phyloP scores from a whole-genome alignment of 192 early-diverging fungal genomes.

The Entomortierella parvispora region DNA sequence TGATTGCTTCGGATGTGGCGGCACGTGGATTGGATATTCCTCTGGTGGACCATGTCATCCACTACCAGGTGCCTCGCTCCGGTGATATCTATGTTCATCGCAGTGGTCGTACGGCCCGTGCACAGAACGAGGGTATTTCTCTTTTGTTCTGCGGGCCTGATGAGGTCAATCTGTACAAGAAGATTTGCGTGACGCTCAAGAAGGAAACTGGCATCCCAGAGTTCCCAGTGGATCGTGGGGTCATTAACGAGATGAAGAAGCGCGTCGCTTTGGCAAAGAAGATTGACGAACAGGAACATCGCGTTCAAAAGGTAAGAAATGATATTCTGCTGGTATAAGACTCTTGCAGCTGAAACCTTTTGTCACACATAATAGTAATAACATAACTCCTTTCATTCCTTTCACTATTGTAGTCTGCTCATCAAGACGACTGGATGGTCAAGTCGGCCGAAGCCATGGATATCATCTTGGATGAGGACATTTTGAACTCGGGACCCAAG shows the following conservation, averaged over 20 bases:
- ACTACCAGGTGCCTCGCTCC: slow-evolving; percentile 93
- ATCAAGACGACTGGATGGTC: slow-evolving; percentile 48
- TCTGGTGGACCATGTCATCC: slow-evolving; percentile 91
- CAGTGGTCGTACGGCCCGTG: slow-evolving; percentile 93
- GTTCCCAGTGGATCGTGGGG: slow-evolving; percentile 84
- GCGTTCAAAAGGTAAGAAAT: slow-evolving; percentile 73
- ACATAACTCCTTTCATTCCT: slow-evolving; percentile 32
- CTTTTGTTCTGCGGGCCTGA: slow-evolving; percentile 87
- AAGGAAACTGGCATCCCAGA: slow-evolving; percentile 77
- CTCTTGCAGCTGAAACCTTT: slow-evolving; percentile 1
- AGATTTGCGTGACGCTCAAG: slow-evolving; percentile 82
- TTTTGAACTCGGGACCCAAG: slow-evolving; percentile 22
- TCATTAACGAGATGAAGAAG: slow-evolving; percentile 76
- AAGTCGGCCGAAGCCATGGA: slow-evolving; percentile 48
- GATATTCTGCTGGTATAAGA: too few relatives aligned
- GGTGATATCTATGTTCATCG: slow-evolving; percentile 97
- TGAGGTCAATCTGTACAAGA: slow-evolving; percentile 83
- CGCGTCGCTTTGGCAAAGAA: slow-evolving; percentile 83
- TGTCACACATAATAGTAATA: slow-evolving; percentile 44
- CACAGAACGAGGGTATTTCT: slow-evolving; percentile 81
- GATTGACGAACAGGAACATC: slow-evolving; percentile 86
- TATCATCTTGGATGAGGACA: slow-evolving; percentile 43
- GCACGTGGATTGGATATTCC: slow-evolving; percentile 97
- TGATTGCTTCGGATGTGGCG: slow-evolving; percentile 97
- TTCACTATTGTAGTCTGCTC: slow-evolving; percentile 19